These are phyloP conservation scores for Diaporthe velutina DNA, from an alignment of 2,329 filamentous ascomycete genomes.

Conservation along the genomic window DNA sequence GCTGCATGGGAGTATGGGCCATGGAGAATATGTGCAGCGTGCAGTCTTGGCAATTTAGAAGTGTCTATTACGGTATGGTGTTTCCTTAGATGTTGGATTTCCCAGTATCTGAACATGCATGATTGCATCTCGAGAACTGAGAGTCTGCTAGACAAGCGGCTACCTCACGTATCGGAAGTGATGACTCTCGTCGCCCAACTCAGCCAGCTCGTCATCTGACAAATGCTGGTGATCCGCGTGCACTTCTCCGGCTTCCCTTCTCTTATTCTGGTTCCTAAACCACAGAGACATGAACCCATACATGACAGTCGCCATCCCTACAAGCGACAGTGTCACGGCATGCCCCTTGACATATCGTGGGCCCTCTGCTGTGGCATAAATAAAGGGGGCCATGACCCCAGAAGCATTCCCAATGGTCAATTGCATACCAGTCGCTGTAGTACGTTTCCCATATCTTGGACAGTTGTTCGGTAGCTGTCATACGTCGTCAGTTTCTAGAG, in stretches of 20 bases:
- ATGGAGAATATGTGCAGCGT: not conserved
- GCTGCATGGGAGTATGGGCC: not conserved
- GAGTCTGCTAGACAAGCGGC: not conserved
- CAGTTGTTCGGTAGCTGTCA: slow-evolving; percentile 71
- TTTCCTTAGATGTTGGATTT: not conserved
- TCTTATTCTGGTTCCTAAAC: slow-evolving; percentile 62
- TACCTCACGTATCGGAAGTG: slow-evolving; percentile 60
- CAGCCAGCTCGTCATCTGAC: slow-evolving; percentile 61
- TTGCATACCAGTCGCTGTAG: slow-evolving; percentile 78
- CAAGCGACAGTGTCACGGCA: slow-evolving; percentile 70
- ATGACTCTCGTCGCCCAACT: slow-evolving; percentile 66
- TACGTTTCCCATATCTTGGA: slow-evolving; percentile 82
- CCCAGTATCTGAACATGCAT: too few species aligned
- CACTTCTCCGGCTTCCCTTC: slow-evolving; percentile 54
- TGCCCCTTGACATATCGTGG: slow-evolving; percentile 74
- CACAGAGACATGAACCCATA: slow-evolving; percentile 69
- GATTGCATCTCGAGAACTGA: not conserved
- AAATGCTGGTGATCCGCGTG: slow-evolving; percentile 55
- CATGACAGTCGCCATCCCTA: slow-evolving; percentile 65
- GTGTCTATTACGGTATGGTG: not conserved
- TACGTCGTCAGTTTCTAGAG: not conserved
- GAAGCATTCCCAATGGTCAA: slow-evolving; percentile 77
- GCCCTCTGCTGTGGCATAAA: slow-evolving; percentile 63
- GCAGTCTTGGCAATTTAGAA: not conserved
- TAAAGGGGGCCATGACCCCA: slow-evolving; percentile 81